These are phyloP conservation scores for Xanthoparmelia taractica DNA, from an alignment of 495 filamentous ascomycete genomes.

Conservation along the genomic window DNA sequence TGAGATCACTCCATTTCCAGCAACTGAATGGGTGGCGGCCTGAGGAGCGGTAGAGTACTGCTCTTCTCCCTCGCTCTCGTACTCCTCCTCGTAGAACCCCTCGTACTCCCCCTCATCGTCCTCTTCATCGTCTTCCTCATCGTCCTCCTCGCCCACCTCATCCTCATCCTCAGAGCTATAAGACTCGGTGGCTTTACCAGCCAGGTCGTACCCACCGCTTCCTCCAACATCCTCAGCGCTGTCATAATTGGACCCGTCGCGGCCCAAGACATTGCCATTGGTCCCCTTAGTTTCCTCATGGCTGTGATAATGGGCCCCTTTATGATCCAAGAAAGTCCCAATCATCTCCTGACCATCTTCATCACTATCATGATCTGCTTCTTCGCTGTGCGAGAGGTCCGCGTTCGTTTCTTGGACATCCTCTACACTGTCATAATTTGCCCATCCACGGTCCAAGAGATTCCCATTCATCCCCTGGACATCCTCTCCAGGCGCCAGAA, in stretches of 20 bases:
- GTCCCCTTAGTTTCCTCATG: neutral
- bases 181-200: neutral
- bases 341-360: neutral
- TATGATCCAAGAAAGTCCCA: neutral
- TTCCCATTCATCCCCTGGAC: neutral
- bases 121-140: constrained; percentile 44
- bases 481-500: neutral
- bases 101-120: constrained; percentile 25
- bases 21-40: neutral
- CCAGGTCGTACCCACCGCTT: neutral
- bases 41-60: neutral
- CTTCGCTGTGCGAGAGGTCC: neutral
- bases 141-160: constrained; percentile 19
- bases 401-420: neutral
- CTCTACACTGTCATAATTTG: neutral
- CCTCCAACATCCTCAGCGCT: neutral
- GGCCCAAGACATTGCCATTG: neutral
- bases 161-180: constrained; percentile 23
- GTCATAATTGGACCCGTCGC: neutral
- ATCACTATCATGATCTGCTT: too few relatives aligned
- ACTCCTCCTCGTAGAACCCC: constrained; percentile 40
- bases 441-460: neutral
- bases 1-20: constrained; percentile 5
- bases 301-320: neutral
- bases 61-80: constrained; percentile 6